Conservation (phyloP, 805 yeast species). For the Candida dendrica region DNA sequence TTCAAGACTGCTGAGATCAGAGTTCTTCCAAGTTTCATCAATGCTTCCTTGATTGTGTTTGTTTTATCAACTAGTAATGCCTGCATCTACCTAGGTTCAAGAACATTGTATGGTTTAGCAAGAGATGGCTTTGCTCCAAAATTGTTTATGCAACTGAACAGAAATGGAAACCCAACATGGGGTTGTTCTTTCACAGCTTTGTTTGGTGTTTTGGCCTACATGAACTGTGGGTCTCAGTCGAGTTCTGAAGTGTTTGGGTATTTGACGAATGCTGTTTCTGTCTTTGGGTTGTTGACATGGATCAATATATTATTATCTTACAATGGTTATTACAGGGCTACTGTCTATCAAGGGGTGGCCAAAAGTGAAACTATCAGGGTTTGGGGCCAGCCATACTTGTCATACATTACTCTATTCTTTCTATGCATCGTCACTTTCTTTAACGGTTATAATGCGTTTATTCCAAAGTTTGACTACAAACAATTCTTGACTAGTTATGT, state of each 20-base stretch:
- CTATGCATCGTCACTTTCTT: constrained; percentile 29
- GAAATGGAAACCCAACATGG: constrained; percentile 49
- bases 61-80: constrained; percentile 32
- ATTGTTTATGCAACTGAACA: constrained; percentile 38
- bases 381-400: constrained; percentile 60
- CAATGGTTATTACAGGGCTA: constrained; percentile 54
- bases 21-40: constrained; percentile 38
- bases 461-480: constrained; percentile 42
- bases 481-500: constrained; percentile 59
- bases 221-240: constrained; percentile 51
- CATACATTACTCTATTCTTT: constrained; percentile 43
- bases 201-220: constrained; percentile 57
- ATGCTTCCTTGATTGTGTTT: constrained; percentile 41
- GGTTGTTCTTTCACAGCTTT: constrained; percentile 40
- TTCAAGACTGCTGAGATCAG: constrained; percentile 40
- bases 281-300: constrained; percentile 67
- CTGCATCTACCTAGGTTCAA: constrained; percentile 3
- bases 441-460: constrained; percentile 37
- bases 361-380: constrained; percentile 45
- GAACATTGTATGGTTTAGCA: constrained; percentile 39
- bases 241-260: constrained; percentile 51
- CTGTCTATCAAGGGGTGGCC: constrained; percentile 54
- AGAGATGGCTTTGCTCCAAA: constrained; percentile 46
- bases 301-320: constrained; percentile 56
- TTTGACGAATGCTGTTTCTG: constrained; percentile 65